Percentiles rank a stretch among this genome's conserved stretches.
Evolutionary conservation across 768 basidiomycete species (phyloP).

Genomic region (Pleurotus djamor): DNA sequence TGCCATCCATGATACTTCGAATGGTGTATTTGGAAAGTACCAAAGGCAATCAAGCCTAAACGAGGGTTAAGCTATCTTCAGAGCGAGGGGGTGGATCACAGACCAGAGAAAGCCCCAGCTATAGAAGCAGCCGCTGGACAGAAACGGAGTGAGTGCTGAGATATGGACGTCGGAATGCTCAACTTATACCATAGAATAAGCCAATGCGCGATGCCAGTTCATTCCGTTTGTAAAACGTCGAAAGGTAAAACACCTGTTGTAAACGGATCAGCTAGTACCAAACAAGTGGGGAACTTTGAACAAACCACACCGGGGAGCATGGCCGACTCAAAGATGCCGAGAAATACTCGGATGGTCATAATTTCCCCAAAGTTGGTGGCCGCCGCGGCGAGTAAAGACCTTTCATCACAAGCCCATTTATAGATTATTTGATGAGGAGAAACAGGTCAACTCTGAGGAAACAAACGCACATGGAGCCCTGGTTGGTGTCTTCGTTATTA

Average conservation of each 20-base stretch:
- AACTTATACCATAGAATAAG: constrained; percentile 39
- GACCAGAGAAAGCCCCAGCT: constrained; percentile 45
- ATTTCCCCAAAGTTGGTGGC: constrained; percentile 49
- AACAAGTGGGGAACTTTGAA: background rate
- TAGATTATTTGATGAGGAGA: background rate
- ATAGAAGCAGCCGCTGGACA: constrained; percentile 39
- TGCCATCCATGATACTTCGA: constrained; percentile 46
- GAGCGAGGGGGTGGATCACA: background rate
- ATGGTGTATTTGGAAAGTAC: constrained; percentile 46
- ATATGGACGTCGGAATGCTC: background rate
- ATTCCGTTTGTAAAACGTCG: constrained; percentile 47
- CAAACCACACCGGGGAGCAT: constrained; percentile 45
- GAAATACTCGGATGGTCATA: constrained; percentile 45
- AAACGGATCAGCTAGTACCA: background rate
- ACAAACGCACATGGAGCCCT: constrained; percentile 39
- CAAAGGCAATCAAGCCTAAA: constrained; percentile 44
- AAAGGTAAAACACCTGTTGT: constrained; percentile 43
- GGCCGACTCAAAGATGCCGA: constrained; percentile 50
- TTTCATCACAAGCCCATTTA: constrained; percentile 10
- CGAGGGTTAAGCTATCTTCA: background rate
- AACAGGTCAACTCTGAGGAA: background rate
- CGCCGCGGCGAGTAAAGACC: constrained; percentile 42
- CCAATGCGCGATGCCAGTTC: constrained; percentile 51
- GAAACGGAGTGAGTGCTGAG: background rate
- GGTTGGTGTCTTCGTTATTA: background rate